phyloP scores from a whole-genome alignment of 352 stramenopile genomes.

The Pythium utonaiense region DNA sequence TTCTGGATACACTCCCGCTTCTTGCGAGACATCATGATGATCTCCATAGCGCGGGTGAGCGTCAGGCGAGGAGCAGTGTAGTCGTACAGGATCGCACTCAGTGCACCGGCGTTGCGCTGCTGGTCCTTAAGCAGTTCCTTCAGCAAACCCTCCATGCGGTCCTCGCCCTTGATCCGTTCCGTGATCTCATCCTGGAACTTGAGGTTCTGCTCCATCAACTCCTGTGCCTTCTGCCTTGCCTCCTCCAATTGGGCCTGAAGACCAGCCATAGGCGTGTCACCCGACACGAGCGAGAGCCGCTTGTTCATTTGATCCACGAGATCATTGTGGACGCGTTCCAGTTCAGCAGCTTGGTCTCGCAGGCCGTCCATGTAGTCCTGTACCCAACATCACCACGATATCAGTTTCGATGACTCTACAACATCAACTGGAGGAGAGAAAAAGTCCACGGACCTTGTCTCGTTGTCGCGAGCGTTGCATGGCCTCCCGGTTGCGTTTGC shows the following conservation, averaged over 20 bases:
- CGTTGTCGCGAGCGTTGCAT: constrained; percentile 54
- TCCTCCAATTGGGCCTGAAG: constrained; percentile 34
- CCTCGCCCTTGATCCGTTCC: constrained; percentile 46
- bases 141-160: constrained; percentile 54
- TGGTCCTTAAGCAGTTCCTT: constrained; percentile 37
- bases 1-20: constrained; percentile 33
- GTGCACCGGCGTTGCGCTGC: constrained; percentile 4
- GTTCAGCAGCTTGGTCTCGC: constrained; percentile 26
- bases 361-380: constrained; percentile 49
- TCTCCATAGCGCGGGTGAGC: constrained; percentile 28
- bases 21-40: constrained; percentile 41
- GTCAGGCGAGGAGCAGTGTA: constrained; percentile 23
- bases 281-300: constrained; percentile 20
- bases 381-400: background rate
- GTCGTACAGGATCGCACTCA: constrained; percentile 20
- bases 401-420: background rate
- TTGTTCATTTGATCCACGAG: constrained; percentile 38
- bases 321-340: constrained; percentile 33
- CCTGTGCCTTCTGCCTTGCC: constrained; percentile 28
- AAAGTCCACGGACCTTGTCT: constrained; percentile 24
- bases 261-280: constrained; percentile 15
- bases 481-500: constrained; percentile 52
- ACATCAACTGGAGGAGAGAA: background rate
- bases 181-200: constrained; percentile 42
- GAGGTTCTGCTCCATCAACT: constrained; percentile 43